These are phyloP conservation scores for Cryptococcus sp. DNA, from an alignment of 1,284 basidiomycete genomes.

Conservation along the genomic window DNA sequence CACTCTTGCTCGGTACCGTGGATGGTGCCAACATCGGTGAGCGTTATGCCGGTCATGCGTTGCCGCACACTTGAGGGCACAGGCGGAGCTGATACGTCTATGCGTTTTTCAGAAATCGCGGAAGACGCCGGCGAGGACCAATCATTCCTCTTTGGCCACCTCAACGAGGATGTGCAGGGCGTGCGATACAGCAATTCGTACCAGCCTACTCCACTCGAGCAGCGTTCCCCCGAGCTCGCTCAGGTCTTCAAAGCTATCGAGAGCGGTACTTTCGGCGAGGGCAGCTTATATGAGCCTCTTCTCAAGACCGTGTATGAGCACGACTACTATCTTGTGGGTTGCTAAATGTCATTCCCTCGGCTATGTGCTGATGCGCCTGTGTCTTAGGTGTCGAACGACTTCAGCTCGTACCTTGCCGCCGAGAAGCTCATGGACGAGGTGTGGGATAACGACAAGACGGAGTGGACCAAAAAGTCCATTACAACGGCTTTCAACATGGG, in stretches of 20 bases:
- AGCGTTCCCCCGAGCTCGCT: slow-evolving; percentile 77
- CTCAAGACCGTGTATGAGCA: slow-evolving; percentile 55
- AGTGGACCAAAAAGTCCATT: slow-evolving; percentile 91
- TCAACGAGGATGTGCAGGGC: slow-evolving; percentile 65
- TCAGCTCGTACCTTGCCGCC: slow-evolving; percentile 82
- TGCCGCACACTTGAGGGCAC: neutral
- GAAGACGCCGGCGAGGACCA: slow-evolving; percentile 74
- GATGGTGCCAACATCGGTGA: slow-evolving; percentile 85
- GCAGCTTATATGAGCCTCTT: slow-evolving; percentile 71
- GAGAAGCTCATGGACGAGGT: slow-evolving; percentile 81
- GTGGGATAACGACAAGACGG: slow-evolving; percentile 69
- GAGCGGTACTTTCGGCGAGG: slow-evolving; percentile 73
- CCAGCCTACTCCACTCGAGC: slow-evolving; percentile 72
- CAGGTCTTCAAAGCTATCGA: slow-evolving; percentile 66
- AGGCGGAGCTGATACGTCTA: neutral
- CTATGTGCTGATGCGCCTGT: no score
- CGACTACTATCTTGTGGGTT: slow-evolving; percentile 60
- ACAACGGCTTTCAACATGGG: slow-evolving; percentile 82
- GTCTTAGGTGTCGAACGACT: slow-evolving; percentile 75
- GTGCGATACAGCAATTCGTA: slow-evolving; percentile 80
- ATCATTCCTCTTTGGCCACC: slow-evolving; percentile 53
- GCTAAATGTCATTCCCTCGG: neutral
- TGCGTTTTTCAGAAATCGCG: slow-evolving; percentile 65
- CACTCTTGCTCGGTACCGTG: slow-evolving; percentile 64
- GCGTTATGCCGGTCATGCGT: slow-evolving; percentile 3